A percentile compares a stretch with the other conserved stretches of the same genome.
Evolutionary conservation across 352 stramenopile genomes (phyloP).

Genomic region (Nothophytophthora sp.): DNA sequence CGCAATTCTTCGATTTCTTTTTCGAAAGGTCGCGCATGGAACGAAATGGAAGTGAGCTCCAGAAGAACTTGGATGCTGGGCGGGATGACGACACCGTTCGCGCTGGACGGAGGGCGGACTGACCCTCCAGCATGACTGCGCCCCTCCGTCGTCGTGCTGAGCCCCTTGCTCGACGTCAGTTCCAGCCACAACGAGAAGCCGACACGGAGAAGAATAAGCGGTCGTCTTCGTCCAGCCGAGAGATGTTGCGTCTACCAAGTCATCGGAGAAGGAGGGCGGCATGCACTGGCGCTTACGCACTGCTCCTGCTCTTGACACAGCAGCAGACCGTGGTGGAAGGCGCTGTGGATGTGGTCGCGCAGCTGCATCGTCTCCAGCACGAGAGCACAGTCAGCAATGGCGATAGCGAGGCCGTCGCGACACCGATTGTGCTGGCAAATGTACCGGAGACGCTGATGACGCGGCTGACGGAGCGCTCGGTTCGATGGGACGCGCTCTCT

Average conservation of each 20-base stretch:
- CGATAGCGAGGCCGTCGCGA: neutral
- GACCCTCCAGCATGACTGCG: too few species aligned
- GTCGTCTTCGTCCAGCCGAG: neutral
- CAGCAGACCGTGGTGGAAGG: conserved; percentile 5
- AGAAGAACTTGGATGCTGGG: too few species aligned
- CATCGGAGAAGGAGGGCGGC: conserved; percentile 3
- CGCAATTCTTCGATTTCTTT: conserved; percentile 1
- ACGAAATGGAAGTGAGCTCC: too few species aligned
- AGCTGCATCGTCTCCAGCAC: conserved; percentile 22
- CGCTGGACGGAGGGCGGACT: too few species aligned
- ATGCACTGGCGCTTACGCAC: neutral
- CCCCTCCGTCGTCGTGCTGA: too few species aligned
- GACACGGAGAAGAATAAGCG: too few species aligned
- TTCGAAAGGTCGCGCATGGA: too few species aligned
- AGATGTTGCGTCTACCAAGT: conserved; percentile 8
- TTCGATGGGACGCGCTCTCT: conserved; percentile 34
- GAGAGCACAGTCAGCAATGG: neutral
- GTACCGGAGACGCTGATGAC: conserved; percentile 20
- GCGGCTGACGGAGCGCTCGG: conserved; percentile 25
- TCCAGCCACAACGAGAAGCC: too few species aligned
- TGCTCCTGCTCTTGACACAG: conserved; percentile 11
- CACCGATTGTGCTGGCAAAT: conserved; percentile 22
- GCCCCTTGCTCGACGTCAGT: too few species aligned
- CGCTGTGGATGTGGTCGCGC: conserved; percentile 22
- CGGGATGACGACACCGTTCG: too few species aligned